Base-by-base conservation (phyloP, 106 monocot species). In the Apostasia ramifera region DNA sequence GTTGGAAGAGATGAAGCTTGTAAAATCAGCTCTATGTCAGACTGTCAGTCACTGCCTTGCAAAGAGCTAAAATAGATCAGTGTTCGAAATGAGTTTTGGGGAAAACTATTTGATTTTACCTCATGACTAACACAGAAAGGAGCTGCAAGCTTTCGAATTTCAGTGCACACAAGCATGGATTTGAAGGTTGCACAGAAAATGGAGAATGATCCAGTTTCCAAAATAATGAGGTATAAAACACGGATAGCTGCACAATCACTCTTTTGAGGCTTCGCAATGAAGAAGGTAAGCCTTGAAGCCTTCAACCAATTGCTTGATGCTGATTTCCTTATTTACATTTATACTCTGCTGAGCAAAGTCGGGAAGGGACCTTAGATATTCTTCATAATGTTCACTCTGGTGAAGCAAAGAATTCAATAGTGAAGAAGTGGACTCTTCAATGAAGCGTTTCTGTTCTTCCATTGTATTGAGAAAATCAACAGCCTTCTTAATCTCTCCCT, bases 401-500 rank as follows among this genome's bases (percentile, higher is more conserved):
- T 60, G 60, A 37, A 68, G 42, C 52, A 62, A 37, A 44, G 68
- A 41, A 47, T 68, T 38, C 2, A 68, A n/a, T 43, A 61, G 53
- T 6, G 60, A 50, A 45, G 53, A 39, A 45, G 70, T 77, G 1
- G 61, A 45, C 14, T 61, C 76, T 53, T 70, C 76, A 55, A 70
- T 38, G 2, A 47, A 39, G 57, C 70, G 56, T 3, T 58, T 9
- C 47, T 6, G 15, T 10, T 70, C 52, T 3, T 70, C 55, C 70
- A 70, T 77, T 77, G 55, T 48, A 43, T 62, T 15, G 63, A 77
- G 46, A 70, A 63, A 70, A 10, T 77, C 55, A 44, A 62, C 63
- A 5, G 70, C 70, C 52, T 47, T 77, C 52, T 10, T 61, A 5
- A 59, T 52, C 40, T 60, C 59, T 44, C 67, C 68, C 43, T 61